These are phyloP conservation scores for Plectranthus barbatus DNA, from an alignment of 257 asterid genomes.

Conservation along the genomic window DNA sequence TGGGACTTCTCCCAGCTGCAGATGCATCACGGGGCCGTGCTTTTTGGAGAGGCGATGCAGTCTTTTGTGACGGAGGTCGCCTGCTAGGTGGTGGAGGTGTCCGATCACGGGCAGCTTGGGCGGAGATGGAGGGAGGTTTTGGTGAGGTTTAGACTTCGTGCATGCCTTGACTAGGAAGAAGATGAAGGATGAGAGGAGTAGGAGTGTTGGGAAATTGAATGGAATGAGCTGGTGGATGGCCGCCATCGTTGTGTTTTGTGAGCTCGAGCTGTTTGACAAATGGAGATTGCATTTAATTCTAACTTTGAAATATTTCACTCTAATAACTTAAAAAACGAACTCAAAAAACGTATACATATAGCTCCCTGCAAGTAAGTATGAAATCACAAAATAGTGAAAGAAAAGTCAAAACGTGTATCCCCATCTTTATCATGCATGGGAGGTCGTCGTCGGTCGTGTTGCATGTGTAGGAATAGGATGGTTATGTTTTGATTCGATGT, in stretches of 20 bases:
- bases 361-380: no score
- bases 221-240: not conserved
- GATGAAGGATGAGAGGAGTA: constrained; percentile 7
- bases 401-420: no score
- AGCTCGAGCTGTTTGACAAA: constrained; percentile 1
- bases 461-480: no score
- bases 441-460: no score
- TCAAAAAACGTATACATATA: no score
- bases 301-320: no score
- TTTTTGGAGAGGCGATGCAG: constrained; percentile 5
- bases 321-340: no score
- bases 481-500: no score
- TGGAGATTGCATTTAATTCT: no score
- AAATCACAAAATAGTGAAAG: no score
- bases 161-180: constrained; percentile 14
- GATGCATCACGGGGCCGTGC: constrained; percentile 28
- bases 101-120: constrained; percentile 32
- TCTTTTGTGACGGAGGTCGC: constrained; percentile 11
- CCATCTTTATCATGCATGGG: no score
- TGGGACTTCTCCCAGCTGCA: constrained; percentile 31
- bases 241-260: not conserved
- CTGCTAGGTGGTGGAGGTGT: constrained; percentile 30
- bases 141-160: constrained; percentile 14
- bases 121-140: no score
- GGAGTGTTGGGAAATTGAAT: constrained; percentile 10